Evolutionary conservation across 208 protist species (phyloP).

Genomic region (Plasmodiophora brassicae): DNA sequence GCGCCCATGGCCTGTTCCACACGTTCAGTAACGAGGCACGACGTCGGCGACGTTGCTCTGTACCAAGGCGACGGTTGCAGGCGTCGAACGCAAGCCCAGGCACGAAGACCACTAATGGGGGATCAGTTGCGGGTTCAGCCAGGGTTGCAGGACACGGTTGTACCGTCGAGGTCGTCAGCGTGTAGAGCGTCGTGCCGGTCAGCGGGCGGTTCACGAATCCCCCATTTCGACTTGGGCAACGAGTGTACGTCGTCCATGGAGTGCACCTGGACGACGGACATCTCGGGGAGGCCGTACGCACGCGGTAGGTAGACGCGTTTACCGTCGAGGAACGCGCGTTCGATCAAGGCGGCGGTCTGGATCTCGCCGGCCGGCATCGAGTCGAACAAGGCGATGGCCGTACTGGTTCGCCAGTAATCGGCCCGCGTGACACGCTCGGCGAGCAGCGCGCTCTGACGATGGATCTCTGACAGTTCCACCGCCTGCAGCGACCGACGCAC

Average conservation of each 20-base stretch:
- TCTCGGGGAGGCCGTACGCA: neutral
- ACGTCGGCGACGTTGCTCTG: neutral
- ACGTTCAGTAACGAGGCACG: neutral
- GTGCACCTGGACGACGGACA: neutral
- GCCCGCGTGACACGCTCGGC: neutral
- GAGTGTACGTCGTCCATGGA: neutral
- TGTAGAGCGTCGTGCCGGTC: neutral
- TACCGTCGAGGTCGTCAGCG: neutral
- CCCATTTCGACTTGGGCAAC: neutral
- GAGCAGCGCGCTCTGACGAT: neutral
- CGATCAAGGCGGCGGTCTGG: neutral
- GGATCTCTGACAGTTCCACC: neutral
- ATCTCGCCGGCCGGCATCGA: neutral
- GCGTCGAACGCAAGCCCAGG: slow-evolving; percentile 3
- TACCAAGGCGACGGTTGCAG: neutral
- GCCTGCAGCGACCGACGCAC: neutral
- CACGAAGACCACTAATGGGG: no score
- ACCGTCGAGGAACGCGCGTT: neutral
- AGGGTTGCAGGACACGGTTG: no score
- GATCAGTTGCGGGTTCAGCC: no score
- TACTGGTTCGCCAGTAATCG: neutral
- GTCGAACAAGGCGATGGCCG: neutral
- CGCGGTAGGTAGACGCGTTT: neutral
- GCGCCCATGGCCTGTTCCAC: neutral
- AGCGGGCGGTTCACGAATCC: neutral